Conservation (phyloP, 139 green algal species). For the Haematococcus lacustris region DNA sequence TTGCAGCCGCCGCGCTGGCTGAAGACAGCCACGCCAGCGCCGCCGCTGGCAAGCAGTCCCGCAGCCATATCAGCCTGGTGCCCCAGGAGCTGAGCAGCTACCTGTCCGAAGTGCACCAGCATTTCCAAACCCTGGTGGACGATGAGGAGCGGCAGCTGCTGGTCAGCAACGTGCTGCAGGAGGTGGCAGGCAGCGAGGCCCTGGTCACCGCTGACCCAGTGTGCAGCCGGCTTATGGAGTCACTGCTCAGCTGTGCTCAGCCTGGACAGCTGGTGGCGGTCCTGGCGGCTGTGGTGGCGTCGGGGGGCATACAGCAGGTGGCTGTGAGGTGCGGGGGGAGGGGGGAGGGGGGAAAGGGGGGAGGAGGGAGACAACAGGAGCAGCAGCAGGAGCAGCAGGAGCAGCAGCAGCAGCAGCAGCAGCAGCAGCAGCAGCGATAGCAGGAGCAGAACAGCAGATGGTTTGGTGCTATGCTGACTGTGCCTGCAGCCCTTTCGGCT, state of each 20-base stretch:
- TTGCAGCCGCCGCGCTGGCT: too few species aligned
- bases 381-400: too few species aligned
- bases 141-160: conserved; percentile 55
- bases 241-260: conserved; percentile 36
- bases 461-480: too few species aligned
- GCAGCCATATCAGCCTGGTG: not conserved
- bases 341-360: not conserved
- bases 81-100: conserved; percentile 3
- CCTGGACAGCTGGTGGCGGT: conserved; percentile 35
- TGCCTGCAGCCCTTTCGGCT: too few species aligned
- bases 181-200: conserved; percentile 35
- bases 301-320: conserved; percentile 26
- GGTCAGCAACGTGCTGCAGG: conserved; percentile 59
- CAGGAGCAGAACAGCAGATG: too few species aligned
- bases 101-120: conserved; percentile 33
- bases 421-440: too few species aligned
- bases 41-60: too few species aligned
- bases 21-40: too few species aligned
- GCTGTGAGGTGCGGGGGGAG: conserved; percentile 23
- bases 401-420: too few species aligned
- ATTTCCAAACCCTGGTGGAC: conserved; percentile 51
- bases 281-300: conserved; percentile 22
- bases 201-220: conserved; percentile 11
- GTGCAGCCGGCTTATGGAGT: conserved; percentile 58
- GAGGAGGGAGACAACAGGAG: too few species aligned